phyloP scores from a whole-genome alignment of 1,284 basidiomycete genomes.

The Sanghuangporus sanghuang region DNA sequence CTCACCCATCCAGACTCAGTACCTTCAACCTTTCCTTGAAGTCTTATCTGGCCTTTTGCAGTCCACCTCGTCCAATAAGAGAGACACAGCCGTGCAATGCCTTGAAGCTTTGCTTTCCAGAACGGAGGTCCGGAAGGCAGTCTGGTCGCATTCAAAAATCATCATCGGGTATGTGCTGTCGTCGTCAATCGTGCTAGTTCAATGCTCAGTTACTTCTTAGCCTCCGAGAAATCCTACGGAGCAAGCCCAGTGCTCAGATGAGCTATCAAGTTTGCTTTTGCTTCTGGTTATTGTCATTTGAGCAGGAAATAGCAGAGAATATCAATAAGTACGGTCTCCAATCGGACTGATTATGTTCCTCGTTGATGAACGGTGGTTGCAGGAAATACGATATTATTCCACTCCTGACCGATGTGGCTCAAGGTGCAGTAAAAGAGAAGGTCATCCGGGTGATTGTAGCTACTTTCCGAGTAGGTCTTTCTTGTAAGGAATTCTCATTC shows the following conservation, averaged over 20 bases:
- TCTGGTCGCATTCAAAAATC: slow-evolving; percentile 67
- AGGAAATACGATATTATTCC: slow-evolving; percentile 90
- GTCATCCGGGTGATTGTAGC: slow-evolving; percentile 94
- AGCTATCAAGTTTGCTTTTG: slow-evolving; percentile 91
- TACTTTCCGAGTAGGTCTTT: slow-evolving; percentile 69
- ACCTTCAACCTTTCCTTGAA: slow-evolving; percentile 64
- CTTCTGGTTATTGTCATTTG: slow-evolving; percentile 93
- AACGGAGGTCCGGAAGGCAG: slow-evolving; percentile 68
- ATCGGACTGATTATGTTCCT: neutral
- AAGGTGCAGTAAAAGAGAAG: slow-evolving; percentile 94
- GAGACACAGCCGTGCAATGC: slow-evolving; percentile 88
- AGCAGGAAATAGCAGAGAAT: slow-evolving; percentile 77
- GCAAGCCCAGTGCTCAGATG: slow-evolving; percentile 84
- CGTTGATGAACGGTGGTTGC: neutral
- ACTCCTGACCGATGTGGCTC: slow-evolving; percentile 82
- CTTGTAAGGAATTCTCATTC: neutral
- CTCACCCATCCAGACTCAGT: slow-evolving; percentile 45
- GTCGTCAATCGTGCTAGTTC: neutral
- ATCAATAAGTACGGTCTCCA: slow-evolving; percentile 61
- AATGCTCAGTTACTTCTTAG: slow-evolving; percentile 34
- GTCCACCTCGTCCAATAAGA: slow-evolving; percentile 59
- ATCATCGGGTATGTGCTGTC: slow-evolving; percentile 48
- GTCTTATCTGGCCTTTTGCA: slow-evolving; percentile 63
- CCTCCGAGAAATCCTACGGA: slow-evolving; percentile 72
- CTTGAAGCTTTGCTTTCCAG: slow-evolving; percentile 83